A percentile compares a stretch with the other conserved stretches of the same genome.
Conservation (phyloP, 2,329 filamentous ascomycete genomes). For the Aspergillus alliaceus region DNA sequence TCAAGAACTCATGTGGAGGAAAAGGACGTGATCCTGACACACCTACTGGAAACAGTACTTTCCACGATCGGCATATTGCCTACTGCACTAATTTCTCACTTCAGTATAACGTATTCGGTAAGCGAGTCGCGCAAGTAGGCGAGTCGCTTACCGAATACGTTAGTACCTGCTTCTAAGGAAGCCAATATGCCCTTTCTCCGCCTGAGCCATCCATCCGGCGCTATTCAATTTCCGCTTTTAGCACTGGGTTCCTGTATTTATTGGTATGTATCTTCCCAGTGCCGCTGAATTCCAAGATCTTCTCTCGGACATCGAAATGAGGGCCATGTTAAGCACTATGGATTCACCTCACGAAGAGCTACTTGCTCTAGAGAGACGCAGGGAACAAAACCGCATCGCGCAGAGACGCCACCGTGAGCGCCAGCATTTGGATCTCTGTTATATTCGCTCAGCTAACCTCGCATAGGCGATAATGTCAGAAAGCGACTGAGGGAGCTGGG, state of each 20-base stretch:
- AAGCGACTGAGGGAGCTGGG: background rate
- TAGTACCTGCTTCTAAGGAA: too few relatives aligned
- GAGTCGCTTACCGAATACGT: too few relatives aligned
- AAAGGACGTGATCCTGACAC: background rate
- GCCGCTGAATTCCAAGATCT: too few relatives aligned
- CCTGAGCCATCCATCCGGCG: background rate
- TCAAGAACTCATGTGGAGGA: background rate
- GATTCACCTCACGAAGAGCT: background rate
- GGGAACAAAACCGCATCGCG: background rate
- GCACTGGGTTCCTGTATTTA: background rate
- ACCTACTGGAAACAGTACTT: too few relatives aligned
- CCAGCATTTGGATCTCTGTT: background rate
- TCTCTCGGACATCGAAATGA: too few relatives aligned
- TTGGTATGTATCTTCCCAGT: background rate
- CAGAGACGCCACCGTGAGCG: background rate
- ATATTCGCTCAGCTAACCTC: background rate
- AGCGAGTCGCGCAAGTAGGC: too few relatives aligned
- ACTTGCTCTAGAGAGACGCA: background rate
- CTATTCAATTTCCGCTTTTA: background rate
- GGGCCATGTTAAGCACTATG: background rate
- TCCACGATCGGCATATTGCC: background rate
- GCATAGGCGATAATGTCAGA: background rate
- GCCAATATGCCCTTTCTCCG: background rate
- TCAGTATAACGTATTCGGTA: too few relatives aligned
- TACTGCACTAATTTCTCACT: background rate